Percentiles rank a stretch among this genome's conserved stretches.
Conservation (phyloP, 805 yeast species). For the Teunomyces kruisii region DNA sequence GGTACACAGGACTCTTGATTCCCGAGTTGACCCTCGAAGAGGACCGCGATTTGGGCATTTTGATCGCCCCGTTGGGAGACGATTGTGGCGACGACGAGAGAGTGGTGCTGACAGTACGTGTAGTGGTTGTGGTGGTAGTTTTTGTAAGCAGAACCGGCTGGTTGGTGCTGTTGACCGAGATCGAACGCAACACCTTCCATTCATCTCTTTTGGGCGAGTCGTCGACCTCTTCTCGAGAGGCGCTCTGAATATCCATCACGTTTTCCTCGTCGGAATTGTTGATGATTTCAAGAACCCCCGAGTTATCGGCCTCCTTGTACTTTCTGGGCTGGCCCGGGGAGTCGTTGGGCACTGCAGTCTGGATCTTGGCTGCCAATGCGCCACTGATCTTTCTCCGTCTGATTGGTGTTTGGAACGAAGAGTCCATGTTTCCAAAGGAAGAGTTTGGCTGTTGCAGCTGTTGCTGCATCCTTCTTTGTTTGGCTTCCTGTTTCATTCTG, state of each 20-base stretch:
- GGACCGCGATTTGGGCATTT: slow-evolving; percentile 26
- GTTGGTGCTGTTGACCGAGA: slow-evolving; percentile 29
- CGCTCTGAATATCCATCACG: slow-evolving; percentile 15
- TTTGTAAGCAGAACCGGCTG: slow-evolving; percentile 42
- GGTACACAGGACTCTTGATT: slow-evolving; percentile 13
- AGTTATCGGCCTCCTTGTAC: slow-evolving; percentile 31
- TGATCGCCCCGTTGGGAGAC: slow-evolving; percentile 19
- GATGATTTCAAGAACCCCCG: slow-evolving; percentile 36
- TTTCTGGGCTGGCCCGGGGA: slow-evolving; percentile 98
- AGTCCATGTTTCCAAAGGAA: slow-evolving; percentile 33
- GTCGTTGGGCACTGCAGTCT: slow-evolving; percentile 81
- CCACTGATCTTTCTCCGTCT: slow-evolving; percentile 67
- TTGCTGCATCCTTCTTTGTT: slow-evolving; percentile 32
- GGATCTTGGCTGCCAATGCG: slow-evolving; percentile 64
- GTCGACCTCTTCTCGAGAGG: slow-evolving; percentile 1
- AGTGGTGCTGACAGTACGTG: slow-evolving; percentile 48
- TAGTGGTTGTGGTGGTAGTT: slow-evolving; percentile 48
- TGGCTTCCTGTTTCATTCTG: slow-evolving; percentile 48
- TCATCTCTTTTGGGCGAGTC: slow-evolving; percentile 29
- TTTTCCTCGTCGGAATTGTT: slow-evolving; percentile 48
- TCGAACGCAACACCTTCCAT: slow-evolving; percentile 42
- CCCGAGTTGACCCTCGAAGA: slow-evolving; percentile 20
- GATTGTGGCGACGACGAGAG: slow-evolving; percentile 35
- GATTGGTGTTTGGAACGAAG: slow-evolving; percentile 70
- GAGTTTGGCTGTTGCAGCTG: slow-evolving; percentile 29